Conservation (phyloP, 352 stramenopile species). For the Globisporangium okanoganense region DNA sequence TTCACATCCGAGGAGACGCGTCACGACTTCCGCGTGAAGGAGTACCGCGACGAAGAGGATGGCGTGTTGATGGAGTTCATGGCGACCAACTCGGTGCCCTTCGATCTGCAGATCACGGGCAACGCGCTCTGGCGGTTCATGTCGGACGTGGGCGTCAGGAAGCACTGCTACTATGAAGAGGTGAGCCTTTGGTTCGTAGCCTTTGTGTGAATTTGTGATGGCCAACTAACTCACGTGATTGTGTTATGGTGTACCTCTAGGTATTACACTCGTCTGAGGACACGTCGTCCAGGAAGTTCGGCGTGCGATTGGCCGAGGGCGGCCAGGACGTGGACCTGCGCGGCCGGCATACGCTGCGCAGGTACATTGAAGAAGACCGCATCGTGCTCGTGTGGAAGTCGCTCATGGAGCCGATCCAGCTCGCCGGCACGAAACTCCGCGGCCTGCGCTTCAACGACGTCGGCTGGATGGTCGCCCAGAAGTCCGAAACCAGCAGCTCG, state of each 20-base stretch:
- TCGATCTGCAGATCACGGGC: conserved; percentile 7
- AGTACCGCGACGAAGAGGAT: conserved; percentile 3
- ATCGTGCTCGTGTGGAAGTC: conserved; percentile 47
- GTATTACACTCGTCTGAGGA: background rate
- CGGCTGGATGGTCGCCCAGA: conserved; percentile 23
- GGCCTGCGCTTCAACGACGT: conserved; percentile 31
- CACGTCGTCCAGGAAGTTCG: conserved; percentile 6
- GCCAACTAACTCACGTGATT: background rate
- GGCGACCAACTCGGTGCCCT: conserved; percentile 9
- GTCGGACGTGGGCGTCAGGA: conserved; percentile 14
- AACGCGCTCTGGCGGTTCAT: conserved; percentile 21
- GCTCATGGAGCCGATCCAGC: conserved; percentile 32
- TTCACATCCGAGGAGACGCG: background rate
- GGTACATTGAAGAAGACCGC: conserved; percentile 24
- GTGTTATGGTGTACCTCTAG: background rate
- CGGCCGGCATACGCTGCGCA: conserved; percentile 40
- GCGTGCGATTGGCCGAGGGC: conserved; percentile 4
- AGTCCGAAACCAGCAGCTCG: background rate
- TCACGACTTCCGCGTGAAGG: conserved; percentile 15
- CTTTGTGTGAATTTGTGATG: background rate
- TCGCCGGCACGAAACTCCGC: conserved; percentile 27
- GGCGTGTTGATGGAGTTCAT: conserved; percentile 22
- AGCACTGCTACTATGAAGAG: conserved; percentile 19
- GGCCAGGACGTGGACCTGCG: conserved; percentile 30
- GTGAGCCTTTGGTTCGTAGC: background rate